Evolutionary conservation across 2,329 filamentous ascomycete species (phyloP), one percentile per base, ranked within the genome.

Genomic region (Pestalotiopsis sp.): DNA sequence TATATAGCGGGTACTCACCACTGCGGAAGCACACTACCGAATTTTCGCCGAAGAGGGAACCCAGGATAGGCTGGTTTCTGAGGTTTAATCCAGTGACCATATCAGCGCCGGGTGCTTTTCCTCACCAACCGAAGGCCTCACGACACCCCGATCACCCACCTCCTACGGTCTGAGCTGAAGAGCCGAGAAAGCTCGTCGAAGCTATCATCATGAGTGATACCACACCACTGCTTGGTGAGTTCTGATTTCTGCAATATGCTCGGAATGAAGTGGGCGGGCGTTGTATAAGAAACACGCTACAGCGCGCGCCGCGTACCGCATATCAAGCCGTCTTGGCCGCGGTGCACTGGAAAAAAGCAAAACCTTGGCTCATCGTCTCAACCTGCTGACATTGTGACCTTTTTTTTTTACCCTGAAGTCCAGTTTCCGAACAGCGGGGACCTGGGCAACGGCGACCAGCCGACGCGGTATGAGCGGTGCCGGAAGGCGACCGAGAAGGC

Each of bases 401-500:
- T 3, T n/a, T 17, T 13, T n/a, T 52, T 17, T n/a, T 17, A 61
- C 14, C 38, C 6, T 36, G 27, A 38, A 70, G 69, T 70, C 25
- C 66, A 67, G 17, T 70, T 70, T 38, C 66, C 69, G 25, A 62
- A 66, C 38, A 70, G 69, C 27, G 69, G 67, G 38, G 41, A 65
- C 58, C 31, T 72, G 69, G 72, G 68, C 23, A 31, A 7, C 27
- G 27, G 27, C 27, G 27, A 31, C 27, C 27, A 7, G 27, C 64
- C 56, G 52, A 59, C 52, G 38, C 31, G 60, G 45, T 69, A 68
- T 56, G 65, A 52, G 38, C 69, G 60, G 52, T 69, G 66, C 13
- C 74, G 72, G 7, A 57, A 38, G 7, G 67, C 70, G 12, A 70
- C 71, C 36, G 69, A 69, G 36, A 71, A 69, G 41, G 72, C 78